Evolutionary conservation across 148 eudicot species (phyloP).

Genomic region (Pouteria glomerata): DNA sequence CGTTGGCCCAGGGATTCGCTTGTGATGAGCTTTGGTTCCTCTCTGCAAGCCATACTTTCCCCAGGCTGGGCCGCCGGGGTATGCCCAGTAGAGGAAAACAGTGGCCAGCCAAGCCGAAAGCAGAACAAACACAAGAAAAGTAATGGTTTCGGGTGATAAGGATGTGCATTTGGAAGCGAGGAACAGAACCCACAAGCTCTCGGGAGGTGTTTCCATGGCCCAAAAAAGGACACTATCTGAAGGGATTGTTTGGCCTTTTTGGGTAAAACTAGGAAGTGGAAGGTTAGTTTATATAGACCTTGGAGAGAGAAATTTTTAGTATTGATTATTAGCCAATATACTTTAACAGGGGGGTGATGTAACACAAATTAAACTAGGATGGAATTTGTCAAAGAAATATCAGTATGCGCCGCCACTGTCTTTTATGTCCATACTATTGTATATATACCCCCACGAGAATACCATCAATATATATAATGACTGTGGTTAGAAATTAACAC

Average conservation of each 20-base stretch:
- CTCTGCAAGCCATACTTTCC: conserved; percentile 31
- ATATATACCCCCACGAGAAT: too few species aligned
- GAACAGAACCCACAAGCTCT: conserved; percentile 2
- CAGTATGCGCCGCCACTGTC: too few species aligned
- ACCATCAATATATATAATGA: too few species aligned
- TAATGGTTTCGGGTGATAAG: neutral
- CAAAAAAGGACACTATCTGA: neutral
- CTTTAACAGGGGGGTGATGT: neutral
- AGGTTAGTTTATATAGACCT: neutral
- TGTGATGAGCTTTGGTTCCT: neutral
- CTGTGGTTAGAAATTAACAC: too few species aligned
- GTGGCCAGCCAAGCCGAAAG: conserved; percentile 15
- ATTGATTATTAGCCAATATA: neutral
- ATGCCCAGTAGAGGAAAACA: conserved; percentile 40
- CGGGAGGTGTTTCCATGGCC: conserved; percentile 6
- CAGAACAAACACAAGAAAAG: neutral
- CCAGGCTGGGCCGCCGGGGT: conserved; percentile 73
- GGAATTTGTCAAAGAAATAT: too few species aligned
- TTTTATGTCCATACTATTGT: too few species aligned
- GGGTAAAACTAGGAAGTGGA: neutral
- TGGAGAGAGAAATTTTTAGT: neutral
- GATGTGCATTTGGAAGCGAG: conserved; percentile 11
- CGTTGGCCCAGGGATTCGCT: conserved; percentile 49
- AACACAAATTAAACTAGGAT: too few species aligned
- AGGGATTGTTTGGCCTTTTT: neutral